Evolutionary conservation across 768 basidiomycete species (phyloP), one percentile per base, ranked within the genome.

Genomic region (Pleurotus platypus): DNA sequence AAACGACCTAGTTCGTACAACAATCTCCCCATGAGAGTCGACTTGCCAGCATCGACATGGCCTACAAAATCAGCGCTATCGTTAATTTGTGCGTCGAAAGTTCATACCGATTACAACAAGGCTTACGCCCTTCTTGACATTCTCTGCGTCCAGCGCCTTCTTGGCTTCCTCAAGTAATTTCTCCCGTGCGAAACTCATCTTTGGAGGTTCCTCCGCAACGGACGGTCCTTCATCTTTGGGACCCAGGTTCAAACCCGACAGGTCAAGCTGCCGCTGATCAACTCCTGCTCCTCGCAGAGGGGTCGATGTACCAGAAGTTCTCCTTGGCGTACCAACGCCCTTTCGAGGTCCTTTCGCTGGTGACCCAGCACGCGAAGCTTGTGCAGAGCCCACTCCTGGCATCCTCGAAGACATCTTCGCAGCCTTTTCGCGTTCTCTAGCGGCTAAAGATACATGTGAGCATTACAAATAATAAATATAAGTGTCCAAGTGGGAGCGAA

Each of bases 41-140:
- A 97, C 71, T 99, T 99, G 22, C 97, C 97, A 15, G 97, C 97
- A 72, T 99, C 97, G 59, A 99, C 97, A 66, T 99, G 97, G 39
- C 97, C 96, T 98, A 39, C 16, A 13, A 12, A 15, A 58, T 43
- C 16, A 55, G 46, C 27, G 18, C 35, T 9, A 18, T 47, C n/a
- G 30, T 15, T 26, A 18, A 49, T 9, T 26, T 35, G 37, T 18
- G 12, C n/a, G 27, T 22, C 9, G 5, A 30, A 13, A 39, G 3
- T 53, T 4, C 39, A 26, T 67, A 96, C 96, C 97, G 43, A 99
- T 88, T 46, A 99, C 93, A 24, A 98, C 89, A 62, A 99, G 74
- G 68, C 89, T 95, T 49, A 98, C 74, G 11, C 78, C 81, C 63
- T 85, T 88, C 70, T 86, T 93, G 39, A 77, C 77, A 18, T 72